phyloP scores from a whole-genome alignment of 805 yeast genomes.

The Wickerhamiella cacticola region DNA sequence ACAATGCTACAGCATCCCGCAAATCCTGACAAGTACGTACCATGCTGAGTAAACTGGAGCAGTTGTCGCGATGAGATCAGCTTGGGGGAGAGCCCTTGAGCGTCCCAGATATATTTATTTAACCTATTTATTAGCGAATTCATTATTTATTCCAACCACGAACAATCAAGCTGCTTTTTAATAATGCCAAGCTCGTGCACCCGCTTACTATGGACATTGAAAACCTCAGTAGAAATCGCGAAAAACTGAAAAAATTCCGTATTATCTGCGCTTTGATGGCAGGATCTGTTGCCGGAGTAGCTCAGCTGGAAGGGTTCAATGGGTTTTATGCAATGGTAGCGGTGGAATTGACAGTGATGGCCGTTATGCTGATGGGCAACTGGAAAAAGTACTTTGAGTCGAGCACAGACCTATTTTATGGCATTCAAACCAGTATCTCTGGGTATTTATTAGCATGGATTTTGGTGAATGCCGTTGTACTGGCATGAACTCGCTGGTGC shows the following conservation, averaged over 20 bases:
- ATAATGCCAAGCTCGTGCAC: slow-evolving; percentile 12
- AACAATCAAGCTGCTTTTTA: neutral
- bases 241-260: slow-evolving; percentile 24
- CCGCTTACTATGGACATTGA: neutral
- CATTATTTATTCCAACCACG: neutral
- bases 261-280: slow-evolving; percentile 39
- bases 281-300: slow-evolving; percentile 46
- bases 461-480: slow-evolving; percentile 18
- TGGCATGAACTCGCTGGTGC: neutral
- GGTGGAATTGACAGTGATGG: slow-evolving; percentile 25
- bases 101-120: neutral
- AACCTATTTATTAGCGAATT: neutral
- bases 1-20: slow-evolving; percentile 86
- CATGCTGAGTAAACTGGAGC: slow-evolving; percentile 17
- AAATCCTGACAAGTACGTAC: slow-evolving; percentile 76
- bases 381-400: neutral
- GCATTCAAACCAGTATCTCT: neutral
- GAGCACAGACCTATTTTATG: neutral
- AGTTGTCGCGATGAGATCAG: neutral
- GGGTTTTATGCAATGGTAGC: slow-evolving; percentile 39
- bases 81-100: too few species aligned
- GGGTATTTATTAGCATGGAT: slow-evolving; percentile 20
- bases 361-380: neutral
- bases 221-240: slow-evolving; percentile 11
- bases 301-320: slow-evolving; percentile 37